Conservation (phyloP, 352 stramenopile species). For the Globisporangium barbulae region DNA sequence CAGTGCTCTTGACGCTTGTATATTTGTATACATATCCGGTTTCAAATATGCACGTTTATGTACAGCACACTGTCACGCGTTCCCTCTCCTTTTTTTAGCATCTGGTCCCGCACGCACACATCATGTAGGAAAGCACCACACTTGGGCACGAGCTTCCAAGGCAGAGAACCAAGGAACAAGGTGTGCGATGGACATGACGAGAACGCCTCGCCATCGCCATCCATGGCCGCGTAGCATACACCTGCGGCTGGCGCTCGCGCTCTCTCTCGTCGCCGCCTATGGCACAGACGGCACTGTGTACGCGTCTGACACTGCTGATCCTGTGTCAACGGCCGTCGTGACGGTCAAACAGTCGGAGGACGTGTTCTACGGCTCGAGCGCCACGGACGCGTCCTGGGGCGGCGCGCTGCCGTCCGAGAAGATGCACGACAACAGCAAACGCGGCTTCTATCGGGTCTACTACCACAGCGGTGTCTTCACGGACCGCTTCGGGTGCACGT, state of each 20-base stretch:
- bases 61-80: not conserved
- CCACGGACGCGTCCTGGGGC: conserved; percentile 48
- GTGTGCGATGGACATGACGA: not conserved
- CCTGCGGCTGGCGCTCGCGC: not conserved
- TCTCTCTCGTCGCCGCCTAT: not conserved
- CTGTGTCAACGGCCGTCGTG: conserved; percentile 49
- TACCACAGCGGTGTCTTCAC: conserved; percentile 41
- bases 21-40: too few species aligned
- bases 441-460: conserved; percentile 46
- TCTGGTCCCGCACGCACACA: not conserved
- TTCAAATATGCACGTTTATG: too few species aligned
- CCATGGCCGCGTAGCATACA: conserved; percentile 1
- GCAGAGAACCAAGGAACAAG: not conserved
- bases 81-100: not conserved
- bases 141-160: not conserved
- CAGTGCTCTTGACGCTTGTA: too few species aligned
- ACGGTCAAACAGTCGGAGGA: conserved; percentile 51
- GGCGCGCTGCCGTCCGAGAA: conserved; percentile 46
- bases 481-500: conserved; percentile 54
- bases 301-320: conserved; percentile 30
- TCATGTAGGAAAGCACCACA: conserved; percentile 1
- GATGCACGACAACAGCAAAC: conserved; percentile 32
- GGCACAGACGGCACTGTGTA: not conserved
- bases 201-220: not conserved
- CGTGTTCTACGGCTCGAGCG: conserved; percentile 56